Base-by-base conservation (phyloP, 306 rosid species). In the Prinsepia uniflora region DNA sequence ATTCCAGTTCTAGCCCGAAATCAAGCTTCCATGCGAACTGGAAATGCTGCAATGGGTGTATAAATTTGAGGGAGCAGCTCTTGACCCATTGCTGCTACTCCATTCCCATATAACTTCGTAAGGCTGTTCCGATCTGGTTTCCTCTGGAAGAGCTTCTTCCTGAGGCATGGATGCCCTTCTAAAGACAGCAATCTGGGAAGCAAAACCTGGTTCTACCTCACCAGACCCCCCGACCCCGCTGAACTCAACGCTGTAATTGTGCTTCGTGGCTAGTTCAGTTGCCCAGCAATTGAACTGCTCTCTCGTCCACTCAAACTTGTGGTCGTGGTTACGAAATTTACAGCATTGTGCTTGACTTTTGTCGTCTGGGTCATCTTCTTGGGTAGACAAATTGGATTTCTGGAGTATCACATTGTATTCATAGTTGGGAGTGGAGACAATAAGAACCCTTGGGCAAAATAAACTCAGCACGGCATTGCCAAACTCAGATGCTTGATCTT, bases 221-320 rank as follows among this genome's bases (percentile, higher is more conserved):
- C 79, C 91, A 47, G 79, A 78, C 69, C 97, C 97, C 18, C 99
- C 96, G 63, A 95, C 99, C 53, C 99, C 99, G 54, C 96, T 84
- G 70, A 89, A 91, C 67, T 86, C 87, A 20, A 94, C 96, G 13
- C 66, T 76, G 81, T 94, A 94, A 78, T 81, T 81, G 91, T 91
- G 91, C 57, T 86, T 80, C 11, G 78, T 63, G 47, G 96, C 97
- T 66, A 87, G 75, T 19, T 81, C 88, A 7, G 84, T 80, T 18
- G 99, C 99, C 99, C 99, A 94, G 63, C 72, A 71, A 56, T 45
- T 59, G 86, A 95, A 95, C 80, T 91, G 92, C 65, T 85, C 89
- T 78, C 96, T 85, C 30, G 96, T 95, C 99, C 96, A 95, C 90
- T 95, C 97, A 59, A 95, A 95, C 74, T 89, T 95, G 82, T 95